Evolutionary conservation across 2,329 filamentous ascomycete species (phyloP), one percentile per base, ranked within the genome.

Genomic region (Helotiales sp.): DNA sequence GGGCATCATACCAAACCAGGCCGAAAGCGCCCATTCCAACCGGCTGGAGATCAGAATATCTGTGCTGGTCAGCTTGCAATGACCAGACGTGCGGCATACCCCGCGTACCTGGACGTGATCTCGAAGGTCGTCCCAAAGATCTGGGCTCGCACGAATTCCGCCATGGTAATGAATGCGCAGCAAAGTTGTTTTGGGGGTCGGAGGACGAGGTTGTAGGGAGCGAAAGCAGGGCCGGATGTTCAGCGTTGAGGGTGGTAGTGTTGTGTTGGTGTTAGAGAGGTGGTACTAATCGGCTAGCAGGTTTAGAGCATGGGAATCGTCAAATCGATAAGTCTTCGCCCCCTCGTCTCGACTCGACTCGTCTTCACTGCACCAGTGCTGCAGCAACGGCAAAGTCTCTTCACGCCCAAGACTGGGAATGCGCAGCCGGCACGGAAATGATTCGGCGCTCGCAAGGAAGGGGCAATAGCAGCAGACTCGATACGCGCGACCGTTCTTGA

Each of bases 101-200:
- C 40, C 47, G 56, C 71, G 63, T 85, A 97, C 92, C 95, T 90
- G 78, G 93, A 97, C 69, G 95, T 99, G 79, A 98, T 98, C 85
- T 99, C 95, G 74, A 99, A 99, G 69, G 95, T 98, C 63, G 95
- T 99, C 75, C 95, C 95, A 74, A 99, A 99, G 76, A 99, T 98
- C 84, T 98, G 93, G 74, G 93, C 93, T 78, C 95, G 90, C 73
- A 99, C 91, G 78, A 99, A 99, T 83, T 99, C 95, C 76, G 95
- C 95, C 95, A 99, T 98, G 75, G 73, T 87, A 29, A 48, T 17
- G 46, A 48, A 19, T 15, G 17, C 31, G 46, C 46, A 13, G 29
- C 27, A 12, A 30, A 31, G 40, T 12, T 24, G 40, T 25, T 4
- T 8, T 10, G 27, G 8, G 15, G 19, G 17, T 17, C 30, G 29